Evolutionary conservation across 768 basidiomycete species (phyloP), one percentile per base, ranked within the genome.

Genomic region (Tulasnella sp.): DNA sequence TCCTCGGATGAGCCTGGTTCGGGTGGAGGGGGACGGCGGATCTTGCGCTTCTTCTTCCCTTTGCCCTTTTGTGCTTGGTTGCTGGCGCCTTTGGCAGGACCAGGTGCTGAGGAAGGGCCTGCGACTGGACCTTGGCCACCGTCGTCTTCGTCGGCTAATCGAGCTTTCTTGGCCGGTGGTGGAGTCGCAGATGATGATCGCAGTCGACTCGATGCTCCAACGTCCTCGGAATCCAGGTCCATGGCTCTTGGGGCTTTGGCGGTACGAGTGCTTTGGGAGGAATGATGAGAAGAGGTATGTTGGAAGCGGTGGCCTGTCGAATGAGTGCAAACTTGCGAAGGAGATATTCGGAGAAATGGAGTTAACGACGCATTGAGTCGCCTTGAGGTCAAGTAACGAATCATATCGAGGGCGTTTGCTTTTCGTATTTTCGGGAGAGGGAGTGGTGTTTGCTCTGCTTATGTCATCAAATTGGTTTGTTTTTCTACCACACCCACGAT

Each of bases 1-100:
- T 96, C 94, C 31, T 92, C 93, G 22, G 90, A 82, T 3, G 94
- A 93, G 83, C 89, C 93, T 0, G 90, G 87, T 74, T 94, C 94
- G 0, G 91, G 90, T 2, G 89, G 81, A 2, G 83, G 76, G 40
- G 84, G 83, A 82, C 46, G 85, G 85, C 64, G 88, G 84, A 69
- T 58, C 64, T 82, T 87, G 40, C 44, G 37, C 37, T 74, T 74
- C 86, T 86, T 88, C 85, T 84, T 86, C 83, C 81, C 75, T 46
- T 77, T 64, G 60, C 60, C 60, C 31, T 64, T 31, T 64, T 64
- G 24, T 5, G 20, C 60, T 64, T 64, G 60, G 60, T n/a, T 31
- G 60, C 31, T 28, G n/a, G n/a, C 31, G 31, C n/a, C n/a, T 28
- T 50, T 50, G 48, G 22, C 48, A 16, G 48, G 11, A 22, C 60